Percentiles rank a stretch among this genome's conserved stretches.
These are phyloP conservation scores for Houttuynia cordata DNA, from an alignment of 164 flowering plant species.

Conservation along the genomic window DNA sequence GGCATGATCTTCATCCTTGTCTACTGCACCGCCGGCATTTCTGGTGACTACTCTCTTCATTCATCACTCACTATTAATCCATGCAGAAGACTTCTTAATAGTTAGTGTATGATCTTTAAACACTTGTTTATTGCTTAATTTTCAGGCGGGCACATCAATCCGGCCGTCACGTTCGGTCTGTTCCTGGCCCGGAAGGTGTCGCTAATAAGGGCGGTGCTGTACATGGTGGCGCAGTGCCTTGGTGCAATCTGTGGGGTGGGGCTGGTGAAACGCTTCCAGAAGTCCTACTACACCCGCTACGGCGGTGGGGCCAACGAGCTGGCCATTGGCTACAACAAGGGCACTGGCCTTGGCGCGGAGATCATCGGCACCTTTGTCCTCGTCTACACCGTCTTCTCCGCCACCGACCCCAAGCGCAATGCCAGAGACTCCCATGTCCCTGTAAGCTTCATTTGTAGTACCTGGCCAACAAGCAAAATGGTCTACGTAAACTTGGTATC, in stretches of 20 bases:
- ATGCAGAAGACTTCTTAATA: not conserved
- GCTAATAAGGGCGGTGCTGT: constrained; percentile 38
- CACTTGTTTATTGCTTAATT: not conserved
- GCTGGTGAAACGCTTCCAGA: constrained; percentile 48
- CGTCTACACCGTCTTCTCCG: constrained; percentile 57
- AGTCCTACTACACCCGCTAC: constrained; percentile 19
- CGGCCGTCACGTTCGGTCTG: constrained; percentile 54
- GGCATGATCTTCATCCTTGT: constrained; percentile 95
- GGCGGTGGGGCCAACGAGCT: constrained; percentile 51
- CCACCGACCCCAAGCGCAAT: constrained; percentile 58
- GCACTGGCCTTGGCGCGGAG: constrained; percentile 50
- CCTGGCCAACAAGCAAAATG: too few relatives aligned
- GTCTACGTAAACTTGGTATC: too few relatives aligned
- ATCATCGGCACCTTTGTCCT: constrained; percentile 55
- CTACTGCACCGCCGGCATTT: constrained; percentile 97
- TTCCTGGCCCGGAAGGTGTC: constrained; percentile 50
- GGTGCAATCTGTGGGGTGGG: constrained; percentile 52
- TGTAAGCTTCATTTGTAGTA: constrained; percentile 20
- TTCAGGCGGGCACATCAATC: constrained; percentile 15
- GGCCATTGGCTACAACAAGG: constrained; percentile 30
- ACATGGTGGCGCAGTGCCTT: constrained; percentile 54
- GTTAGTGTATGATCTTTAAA: not conserved
- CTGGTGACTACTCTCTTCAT: constrained; percentile 34
- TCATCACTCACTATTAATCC: not conserved
- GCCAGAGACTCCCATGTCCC: constrained; percentile 63